Evolutionary conservation across 352 stramenopile species (phyloP), one percentile per base, ranked within the genome.

Genomic region (Phytopythium vexans): DNA sequence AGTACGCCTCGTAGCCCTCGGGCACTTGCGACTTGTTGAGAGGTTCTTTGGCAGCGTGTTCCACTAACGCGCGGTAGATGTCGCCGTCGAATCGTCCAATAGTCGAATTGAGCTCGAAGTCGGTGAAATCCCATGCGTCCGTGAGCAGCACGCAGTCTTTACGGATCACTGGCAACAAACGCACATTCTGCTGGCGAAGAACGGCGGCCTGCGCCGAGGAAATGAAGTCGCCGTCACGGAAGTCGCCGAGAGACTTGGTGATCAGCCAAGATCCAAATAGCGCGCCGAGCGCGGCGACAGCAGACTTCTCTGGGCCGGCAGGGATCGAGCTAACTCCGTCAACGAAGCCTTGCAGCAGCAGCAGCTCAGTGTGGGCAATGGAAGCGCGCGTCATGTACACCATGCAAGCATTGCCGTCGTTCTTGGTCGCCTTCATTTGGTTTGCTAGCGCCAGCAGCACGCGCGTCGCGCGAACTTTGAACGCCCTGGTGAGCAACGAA

Each of bases 31-130:
- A 68, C 33, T 58, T 48, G 49, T 86, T 86, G 12, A 86, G 51
- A 21, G 74, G 72, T 36, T 86, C 70, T 31, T 64, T 60, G 6
- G 56, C 56, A 32, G 70, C 50, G 32, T 70, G 56, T 8, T 68
- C 54, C 10, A 83, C 67, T 2, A 86, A 58, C 49, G 67, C 72
- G n/a, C 70, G 67, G 56, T 83, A 83, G 11, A 83, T 78, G 53
- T 83, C 72, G 6, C 72, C 76, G 44, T 87, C 68, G 61, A 73
- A 84, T 1, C 62, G 58, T 6, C 70, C 73, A 36, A 84, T 77
- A 37, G 65, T 58, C 56, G 73, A 81, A 62, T 79, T 81, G 27
- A 88, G 56, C 60, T 86, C 73, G 40, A 83, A 86, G 46, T 88
- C 77, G 15, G 40, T 82, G 14, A 83, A 83, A 47, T 72, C 58